Conservation (phyloP, 441 rosid species). For the Corymbia citriodora region DNA sequence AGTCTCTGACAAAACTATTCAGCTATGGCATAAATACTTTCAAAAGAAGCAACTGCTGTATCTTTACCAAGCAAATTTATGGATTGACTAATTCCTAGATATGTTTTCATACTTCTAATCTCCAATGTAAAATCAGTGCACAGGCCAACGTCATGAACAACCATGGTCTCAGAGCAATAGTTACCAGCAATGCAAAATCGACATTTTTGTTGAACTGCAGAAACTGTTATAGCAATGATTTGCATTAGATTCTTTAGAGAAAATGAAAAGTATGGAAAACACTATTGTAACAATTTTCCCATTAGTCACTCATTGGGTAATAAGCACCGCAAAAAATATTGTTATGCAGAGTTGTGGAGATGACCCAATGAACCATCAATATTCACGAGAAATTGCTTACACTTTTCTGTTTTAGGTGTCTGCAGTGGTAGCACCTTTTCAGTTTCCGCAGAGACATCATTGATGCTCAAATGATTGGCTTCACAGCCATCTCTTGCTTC, state of each 20-base stretch:
- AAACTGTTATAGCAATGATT: background rate
- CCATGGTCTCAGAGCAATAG: background rate
- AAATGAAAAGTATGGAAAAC: background rate
- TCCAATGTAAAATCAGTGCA: background rate
- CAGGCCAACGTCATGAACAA: background rate
- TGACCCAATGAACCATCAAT: background rate
- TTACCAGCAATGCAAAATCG: background rate
- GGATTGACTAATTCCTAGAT: background rate
- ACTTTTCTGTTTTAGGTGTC: slow-evolving; percentile 32
- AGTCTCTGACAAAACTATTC: background rate
- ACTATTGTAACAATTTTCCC: background rate
- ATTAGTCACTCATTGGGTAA: background rate
- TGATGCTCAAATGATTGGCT: slow-evolving; percentile 30
- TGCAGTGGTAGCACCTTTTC: slow-evolving; percentile 34
- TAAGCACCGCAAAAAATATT: background rate
- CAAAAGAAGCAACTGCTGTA: background rate
- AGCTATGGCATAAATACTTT: background rate
- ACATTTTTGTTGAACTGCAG: background rate
- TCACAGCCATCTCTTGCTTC: slow-evolving; percentile 27
- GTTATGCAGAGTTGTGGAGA: background rate
- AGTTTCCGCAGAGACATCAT: slow-evolving; percentile 31
- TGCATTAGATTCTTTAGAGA: background rate
- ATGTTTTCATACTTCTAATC: background rate
- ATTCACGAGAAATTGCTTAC: slow-evolving; percentile 33
- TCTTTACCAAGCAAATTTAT: background rate